Evolutionary conservation across 768 basidiomycete genomes (phyloP).

Genomic region (Glaciozyma martinii): DNA sequence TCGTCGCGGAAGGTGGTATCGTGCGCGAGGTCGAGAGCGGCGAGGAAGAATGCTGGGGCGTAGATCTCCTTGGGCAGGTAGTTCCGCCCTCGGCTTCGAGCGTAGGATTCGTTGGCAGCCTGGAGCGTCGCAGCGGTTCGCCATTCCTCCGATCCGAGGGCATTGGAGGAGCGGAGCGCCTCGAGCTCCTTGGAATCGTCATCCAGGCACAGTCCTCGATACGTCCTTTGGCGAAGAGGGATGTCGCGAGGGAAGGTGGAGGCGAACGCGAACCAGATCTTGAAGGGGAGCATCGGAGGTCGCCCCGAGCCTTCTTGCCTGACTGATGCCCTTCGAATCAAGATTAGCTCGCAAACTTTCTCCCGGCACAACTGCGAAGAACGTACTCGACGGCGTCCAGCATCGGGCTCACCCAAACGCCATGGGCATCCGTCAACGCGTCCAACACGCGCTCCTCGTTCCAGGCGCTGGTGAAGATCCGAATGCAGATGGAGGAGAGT

Average conservation of each 20-base stretch:
- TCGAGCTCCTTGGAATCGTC: slow-evolving; percentile 13
- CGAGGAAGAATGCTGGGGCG: slow-evolving; percentile 20
- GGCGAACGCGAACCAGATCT: slow-evolving; percentile 19
- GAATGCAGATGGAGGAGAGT: no score
- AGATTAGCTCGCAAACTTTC: no score
- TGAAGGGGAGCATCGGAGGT: slow-evolving; percentile 4
- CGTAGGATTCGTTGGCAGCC: neutral
- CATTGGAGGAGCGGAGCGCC: slow-evolving; percentile 6
- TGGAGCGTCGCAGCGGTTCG: neutral
- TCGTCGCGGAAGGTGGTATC: slow-evolving; percentile 9
- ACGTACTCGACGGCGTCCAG: no score
- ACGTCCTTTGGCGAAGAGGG: slow-evolving; percentile 5
- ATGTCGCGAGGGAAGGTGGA: neutral
- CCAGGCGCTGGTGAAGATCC: no score
- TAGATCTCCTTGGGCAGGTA: no score
- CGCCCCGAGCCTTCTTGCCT: no score
- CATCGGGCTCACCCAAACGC: no score
- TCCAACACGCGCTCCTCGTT: no score
- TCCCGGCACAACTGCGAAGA: no score
- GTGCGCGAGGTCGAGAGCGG: slow-evolving; percentile 20
- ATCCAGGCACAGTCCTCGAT: slow-evolving; percentile 11
- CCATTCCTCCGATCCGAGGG: neutral
- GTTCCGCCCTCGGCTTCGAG: no score
- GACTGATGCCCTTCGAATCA: no score
- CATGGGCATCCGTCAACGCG: no score